These are phyloP conservation scores for Malassezia psittaci DNA, from an alignment of 1,284 basidiomycete genomes.

Conservation along the genomic window DNA sequence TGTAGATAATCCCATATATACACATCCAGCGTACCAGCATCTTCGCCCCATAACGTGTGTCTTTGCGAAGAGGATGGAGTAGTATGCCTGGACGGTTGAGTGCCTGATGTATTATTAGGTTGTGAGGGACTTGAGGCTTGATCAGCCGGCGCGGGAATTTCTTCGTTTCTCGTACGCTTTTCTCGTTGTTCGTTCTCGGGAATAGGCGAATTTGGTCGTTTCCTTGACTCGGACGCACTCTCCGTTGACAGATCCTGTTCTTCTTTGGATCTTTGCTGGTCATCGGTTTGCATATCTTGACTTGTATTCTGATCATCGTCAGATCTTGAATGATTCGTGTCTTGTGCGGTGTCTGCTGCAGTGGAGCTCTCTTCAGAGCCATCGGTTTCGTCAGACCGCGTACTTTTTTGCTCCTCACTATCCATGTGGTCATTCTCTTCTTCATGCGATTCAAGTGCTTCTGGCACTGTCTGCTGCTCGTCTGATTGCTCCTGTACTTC, in stretches of 20 bases:
- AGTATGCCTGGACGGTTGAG: neutral
- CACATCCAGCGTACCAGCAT: constrained; percentile 29
- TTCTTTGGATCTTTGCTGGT: neutral
- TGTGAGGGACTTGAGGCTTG: neutral
- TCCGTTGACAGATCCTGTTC: neutral
- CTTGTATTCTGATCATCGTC: neutral
- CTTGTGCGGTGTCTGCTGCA: no score
- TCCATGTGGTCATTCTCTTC: no score
- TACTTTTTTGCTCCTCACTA: no score
- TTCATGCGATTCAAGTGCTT: no score
- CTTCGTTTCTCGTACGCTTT: constrained; percentile 3
- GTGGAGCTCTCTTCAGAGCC: no score
- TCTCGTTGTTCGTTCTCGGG: neutral
- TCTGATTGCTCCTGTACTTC: no score
- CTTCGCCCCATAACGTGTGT: neutral
- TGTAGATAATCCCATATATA: constrained; percentile 47
- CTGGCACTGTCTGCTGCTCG: no score
- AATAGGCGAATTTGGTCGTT: constrained; percentile 2
- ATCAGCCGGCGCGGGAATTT: neutral
- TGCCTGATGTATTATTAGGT: neutral
- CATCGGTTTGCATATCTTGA: neutral
- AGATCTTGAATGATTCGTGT: no score
- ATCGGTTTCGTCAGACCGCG: no score
- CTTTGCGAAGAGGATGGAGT: neutral
- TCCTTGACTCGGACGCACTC: neutral